A percentile compares a stretch with the other conserved stretches of the same genome.
These are phyloP conservation scores for Sphagnum contortum DNA, from an alignment of 225 moss, liverwort and hornwort species.

Conservation along the genomic window DNA sequence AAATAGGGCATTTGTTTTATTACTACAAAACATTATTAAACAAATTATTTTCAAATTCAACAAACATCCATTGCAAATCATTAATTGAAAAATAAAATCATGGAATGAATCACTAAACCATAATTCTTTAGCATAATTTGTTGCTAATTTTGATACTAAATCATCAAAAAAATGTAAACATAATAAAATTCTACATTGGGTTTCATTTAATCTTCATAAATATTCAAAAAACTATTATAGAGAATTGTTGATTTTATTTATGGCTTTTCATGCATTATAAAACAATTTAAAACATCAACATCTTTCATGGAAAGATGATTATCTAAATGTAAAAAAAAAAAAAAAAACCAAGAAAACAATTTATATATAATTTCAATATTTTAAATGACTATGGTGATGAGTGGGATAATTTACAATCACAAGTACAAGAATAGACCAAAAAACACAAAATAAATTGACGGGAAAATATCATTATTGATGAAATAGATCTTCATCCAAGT, in stretches of 20 bases:
- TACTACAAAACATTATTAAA: not conserved
- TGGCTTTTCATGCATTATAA: not conserved
- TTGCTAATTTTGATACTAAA: not conserved
- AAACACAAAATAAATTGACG: not conserved
- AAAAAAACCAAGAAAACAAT: too few relatives aligned
- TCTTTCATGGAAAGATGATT: too few relatives aligned
- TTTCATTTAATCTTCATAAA: not conserved
- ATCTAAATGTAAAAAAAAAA: too few relatives aligned
- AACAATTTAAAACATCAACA: too few relatives aligned
- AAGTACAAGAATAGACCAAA: not conserved
- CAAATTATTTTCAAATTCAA: not conserved
- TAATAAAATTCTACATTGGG: not conserved
- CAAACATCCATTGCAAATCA: not conserved
- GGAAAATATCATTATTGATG: not conserved
- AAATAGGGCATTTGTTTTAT: not conserved
- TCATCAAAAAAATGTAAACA: not conserved
- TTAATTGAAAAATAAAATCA: not conserved
- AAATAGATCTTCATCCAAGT: not conserved
- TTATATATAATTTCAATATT: too few relatives aligned
- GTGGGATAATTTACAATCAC: not conserved
- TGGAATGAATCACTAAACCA: not conserved
- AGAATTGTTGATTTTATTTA: not conserved
- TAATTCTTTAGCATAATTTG: not conserved
- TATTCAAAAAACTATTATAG: not conserved
- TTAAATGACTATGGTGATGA: too few relatives aligned